Base-by-base conservation (phyloP, 495 filamentous ascomycete species). In the Diplogelasinospora grovesii region DNA sequence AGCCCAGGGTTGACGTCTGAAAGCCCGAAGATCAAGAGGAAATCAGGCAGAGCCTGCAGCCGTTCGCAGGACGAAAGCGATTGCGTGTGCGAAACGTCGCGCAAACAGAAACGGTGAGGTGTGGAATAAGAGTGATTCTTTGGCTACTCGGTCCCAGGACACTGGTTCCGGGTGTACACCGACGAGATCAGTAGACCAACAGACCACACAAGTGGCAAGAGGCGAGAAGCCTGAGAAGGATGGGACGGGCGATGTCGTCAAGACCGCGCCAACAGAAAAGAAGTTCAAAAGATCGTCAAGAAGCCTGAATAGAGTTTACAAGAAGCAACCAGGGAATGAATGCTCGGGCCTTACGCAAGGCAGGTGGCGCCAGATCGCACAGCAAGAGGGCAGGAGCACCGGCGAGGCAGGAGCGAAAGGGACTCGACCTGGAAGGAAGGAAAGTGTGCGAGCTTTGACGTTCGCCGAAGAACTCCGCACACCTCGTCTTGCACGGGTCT, bases 21-120 rank as follows among this genome's bases (percentile, higher is more conserved):
- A 53, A 50, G 38, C 33, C n/a, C 22, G 60, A 43, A 44, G 63
- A 68, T 61, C 64, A 60, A 54, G 59, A 61, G 58, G 54, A 54
- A 56, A 65, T 65, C 61, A 65, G 41, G 57, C 53, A 56, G 34
- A 36, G 41, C 28, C 40, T 52, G 50, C 46, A 52, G 46, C 20
- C 36, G 40, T 39, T 50, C 42, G 49, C 31, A 45, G 39, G 31
- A 32, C 18, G 25, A 36, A 22, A 16, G 19, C 15, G 27, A 20
- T 20, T 21, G 34, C 19, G 23, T 10, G 45, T 26, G 24, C 33
- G 31, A 53, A 53, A 40, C 30, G 31, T n/a, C 13, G 27, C 36
- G 32, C n/a, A 32, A 36, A 32, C 20, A 14, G 27, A 11, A 32
- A 18, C 6, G 11, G 29, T 18, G 11, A n/a, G 40, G 8, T 50